These are phyloP conservation scores for Selenicereus undatus DNA, from an alignment of 148 eudicot genomes.

Conservation along the genomic window DNA sequence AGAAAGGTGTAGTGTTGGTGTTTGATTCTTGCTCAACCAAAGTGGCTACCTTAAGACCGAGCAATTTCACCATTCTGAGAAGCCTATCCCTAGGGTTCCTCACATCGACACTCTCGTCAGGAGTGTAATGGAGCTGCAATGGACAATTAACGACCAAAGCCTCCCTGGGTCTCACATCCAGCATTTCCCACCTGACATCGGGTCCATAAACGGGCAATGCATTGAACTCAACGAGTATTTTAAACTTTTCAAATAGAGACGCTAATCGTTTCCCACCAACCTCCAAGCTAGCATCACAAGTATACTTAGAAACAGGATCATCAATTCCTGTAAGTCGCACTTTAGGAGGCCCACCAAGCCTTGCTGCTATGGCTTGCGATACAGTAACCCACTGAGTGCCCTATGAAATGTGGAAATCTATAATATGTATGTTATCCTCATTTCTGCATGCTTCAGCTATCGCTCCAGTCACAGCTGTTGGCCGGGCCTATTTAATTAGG, in stretches of 20 bases:
- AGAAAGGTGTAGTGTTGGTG: slow-evolving; percentile 76
- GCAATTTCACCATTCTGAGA: slow-evolving; percentile 67
- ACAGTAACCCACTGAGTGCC: slow-evolving; percentile 93
- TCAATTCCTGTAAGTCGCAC: slow-evolving; percentile 90
- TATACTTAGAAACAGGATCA: slow-evolving; percentile 65
- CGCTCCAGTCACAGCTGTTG: slow-evolving; percentile 88
- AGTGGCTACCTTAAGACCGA: slow-evolving; percentile 71
- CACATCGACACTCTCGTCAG: slow-evolving; percentile 89
- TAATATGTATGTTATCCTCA: slow-evolving; percentile 70
- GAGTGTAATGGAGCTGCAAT: slow-evolving; percentile 81
- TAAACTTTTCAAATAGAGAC: slow-evolving; percentile 53
- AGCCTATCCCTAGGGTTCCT: slow-evolving; percentile 78
- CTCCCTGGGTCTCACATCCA: slow-evolving; percentile 69
- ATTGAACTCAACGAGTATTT: slow-evolving; percentile 67
- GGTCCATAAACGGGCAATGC: slow-evolving; percentile 61
- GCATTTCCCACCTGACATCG: slow-evolving; percentile 59
- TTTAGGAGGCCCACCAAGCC: slow-evolving; percentile 74
- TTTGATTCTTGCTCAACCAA: slow-evolving; percentile 93
- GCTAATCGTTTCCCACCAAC: slow-evolving; percentile 52
- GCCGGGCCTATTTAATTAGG: too few relatives aligned
- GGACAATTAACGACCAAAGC: slow-evolving; percentile 87
- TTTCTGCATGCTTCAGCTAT: slow-evolving; percentile 82
- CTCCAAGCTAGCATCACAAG: slow-evolving; percentile 70
- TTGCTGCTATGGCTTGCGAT: slow-evolving; percentile 72
- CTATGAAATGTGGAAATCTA: slow-evolving; percentile 83